Evolutionary conservation across 257 asterid genomes (phyloP).

Genomic region (Perilla frutescens): DNA sequence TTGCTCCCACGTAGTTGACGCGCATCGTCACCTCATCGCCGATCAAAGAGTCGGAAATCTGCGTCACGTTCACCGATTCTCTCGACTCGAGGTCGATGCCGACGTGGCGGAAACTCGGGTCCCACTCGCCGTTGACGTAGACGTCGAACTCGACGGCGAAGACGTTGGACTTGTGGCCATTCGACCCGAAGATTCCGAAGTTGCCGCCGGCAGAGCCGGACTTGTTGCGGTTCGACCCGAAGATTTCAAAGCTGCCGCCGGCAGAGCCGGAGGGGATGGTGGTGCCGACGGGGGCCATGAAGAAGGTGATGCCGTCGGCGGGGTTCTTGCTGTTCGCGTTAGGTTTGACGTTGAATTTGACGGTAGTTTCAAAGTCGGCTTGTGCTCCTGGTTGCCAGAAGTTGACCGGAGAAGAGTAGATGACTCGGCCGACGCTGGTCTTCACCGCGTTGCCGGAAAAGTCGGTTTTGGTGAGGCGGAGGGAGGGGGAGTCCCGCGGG

Average conservation of each 20-base stretch:
- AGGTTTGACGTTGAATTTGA: not conserved
- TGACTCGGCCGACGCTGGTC: not conserved
- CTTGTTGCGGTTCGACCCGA: too few species aligned
- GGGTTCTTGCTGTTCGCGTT: not conserved
- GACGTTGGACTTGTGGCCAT: not conserved
- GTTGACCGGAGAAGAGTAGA: not conserved
- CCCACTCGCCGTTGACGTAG: not conserved
- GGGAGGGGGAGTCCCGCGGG: not conserved
- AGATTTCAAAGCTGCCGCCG: slow-evolving; percentile 6
- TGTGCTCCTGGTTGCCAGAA: not conserved
- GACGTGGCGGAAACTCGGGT: not conserved
- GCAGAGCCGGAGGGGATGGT: not conserved
- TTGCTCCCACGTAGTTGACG: not conserved
- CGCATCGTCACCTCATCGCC: not conserved
- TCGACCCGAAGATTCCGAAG: not conserved
- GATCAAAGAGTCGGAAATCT: too few species aligned
- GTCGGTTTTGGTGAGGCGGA: slow-evolving; percentile 7
- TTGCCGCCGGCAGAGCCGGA: not conserved
- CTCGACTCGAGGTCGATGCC: slow-evolving; percentile 5
- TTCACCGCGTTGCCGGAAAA: not conserved
- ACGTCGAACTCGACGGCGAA: slow-evolving; percentile 26
- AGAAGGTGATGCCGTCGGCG: slow-evolving; percentile 8
- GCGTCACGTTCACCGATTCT: too few species aligned
- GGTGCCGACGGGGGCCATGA: slow-evolving; percentile 11
- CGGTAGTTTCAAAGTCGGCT: not conserved